Evolutionary conservation across 1,284 basidiomycete species (phyloP).

Genomic region (Apiotrichum akiyoshidainum): DNA sequence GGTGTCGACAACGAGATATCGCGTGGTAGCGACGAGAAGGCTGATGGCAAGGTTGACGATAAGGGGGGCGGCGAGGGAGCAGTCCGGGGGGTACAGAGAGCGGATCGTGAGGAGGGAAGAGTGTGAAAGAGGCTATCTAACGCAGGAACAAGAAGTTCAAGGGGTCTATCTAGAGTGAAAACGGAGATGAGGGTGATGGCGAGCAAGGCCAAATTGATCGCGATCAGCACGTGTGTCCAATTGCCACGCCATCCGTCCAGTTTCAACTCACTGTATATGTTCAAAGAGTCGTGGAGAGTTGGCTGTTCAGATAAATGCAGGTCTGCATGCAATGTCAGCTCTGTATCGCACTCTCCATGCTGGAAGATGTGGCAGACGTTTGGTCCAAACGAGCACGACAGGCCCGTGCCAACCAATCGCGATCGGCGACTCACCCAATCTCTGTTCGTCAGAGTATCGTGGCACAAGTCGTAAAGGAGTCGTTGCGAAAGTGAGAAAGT

Average conservation of each 20-base stretch:
- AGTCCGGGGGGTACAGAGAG: not conserved
- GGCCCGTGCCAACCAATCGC: too few species aligned
- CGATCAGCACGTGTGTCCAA: not conserved
- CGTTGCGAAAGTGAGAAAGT: too few species aligned
- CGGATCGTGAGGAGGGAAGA: not conserved
- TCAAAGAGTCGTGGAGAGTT: too few species aligned
- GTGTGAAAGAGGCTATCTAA: not conserved
- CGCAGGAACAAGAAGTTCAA: not conserved
- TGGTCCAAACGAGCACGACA: too few species aligned
- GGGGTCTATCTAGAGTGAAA: not conserved
- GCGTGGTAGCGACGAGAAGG: conserved; percentile 5
- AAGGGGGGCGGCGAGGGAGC: not conserved
- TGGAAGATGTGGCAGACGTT: too few species aligned
- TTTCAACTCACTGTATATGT: not conserved
- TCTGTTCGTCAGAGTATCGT: too few species aligned
- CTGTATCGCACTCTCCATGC: too few species aligned
- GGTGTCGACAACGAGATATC: not conserved
- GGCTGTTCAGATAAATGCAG: too few species aligned
- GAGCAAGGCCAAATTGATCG: conserved; percentile 4
- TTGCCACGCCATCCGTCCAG: not conserved
- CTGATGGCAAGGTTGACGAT: not conserved
- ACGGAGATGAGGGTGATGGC: not conserved
- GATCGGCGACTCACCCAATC: too few species aligned
- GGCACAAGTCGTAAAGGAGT: too few species aligned
- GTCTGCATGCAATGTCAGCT: too few species aligned